Evolutionary conservation across 192 early-diverging fungal species (phyloP), one percentile per base, ranked within the genome.

Genomic region (Irineochytrium annulatum): DNA sequence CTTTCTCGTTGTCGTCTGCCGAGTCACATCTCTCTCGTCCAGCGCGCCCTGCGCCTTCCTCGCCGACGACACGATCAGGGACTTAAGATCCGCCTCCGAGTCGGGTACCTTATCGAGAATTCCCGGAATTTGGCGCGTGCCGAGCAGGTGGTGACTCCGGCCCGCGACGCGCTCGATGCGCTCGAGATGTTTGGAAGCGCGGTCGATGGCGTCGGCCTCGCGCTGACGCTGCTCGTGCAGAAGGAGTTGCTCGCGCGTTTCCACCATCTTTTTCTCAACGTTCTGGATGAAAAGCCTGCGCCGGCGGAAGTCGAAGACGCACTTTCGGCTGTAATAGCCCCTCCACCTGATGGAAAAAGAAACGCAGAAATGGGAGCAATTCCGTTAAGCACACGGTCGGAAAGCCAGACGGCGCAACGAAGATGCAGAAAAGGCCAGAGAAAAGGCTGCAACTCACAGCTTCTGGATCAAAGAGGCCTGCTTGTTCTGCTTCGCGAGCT

Each of bases 61-160:
- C 37, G 8, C n/a, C 11, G n/a, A n/a, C 37, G 8, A 8, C n/a
- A 13, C 37, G n/a, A 41, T 41, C n/a, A 41, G 8, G 11, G 8
- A 13, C 11, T 13, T 41, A n/a, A 41, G 37, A 24, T 22, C 43
- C 41, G 5, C 60, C 24, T 6, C 34, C 55, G 28, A 49, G 20
- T 17, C 0, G 46, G 59, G 24, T 17, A 22, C 27, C 35, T 57
- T 51, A 5, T 46, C 29, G 43, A 67, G 62, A 22, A 80, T 63
- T 14, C 78, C 78, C 3, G 74, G 78, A 28, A 80, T 64, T 35
- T 49, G 59, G 29, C 68, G 46, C 6, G 78, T 80, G 19, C 78
- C 71, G 1, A 75, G 22, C 2, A 80, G 69, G 64, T 80, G 78
- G 56, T 80, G 78, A 2, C 57, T 43, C 22, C 46, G 68, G 44